These are phyloP conservation scores for Russula vinacea DNA, from an alignment of 768 basidiomycete genomes.

Conservation along the genomic window DNA sequence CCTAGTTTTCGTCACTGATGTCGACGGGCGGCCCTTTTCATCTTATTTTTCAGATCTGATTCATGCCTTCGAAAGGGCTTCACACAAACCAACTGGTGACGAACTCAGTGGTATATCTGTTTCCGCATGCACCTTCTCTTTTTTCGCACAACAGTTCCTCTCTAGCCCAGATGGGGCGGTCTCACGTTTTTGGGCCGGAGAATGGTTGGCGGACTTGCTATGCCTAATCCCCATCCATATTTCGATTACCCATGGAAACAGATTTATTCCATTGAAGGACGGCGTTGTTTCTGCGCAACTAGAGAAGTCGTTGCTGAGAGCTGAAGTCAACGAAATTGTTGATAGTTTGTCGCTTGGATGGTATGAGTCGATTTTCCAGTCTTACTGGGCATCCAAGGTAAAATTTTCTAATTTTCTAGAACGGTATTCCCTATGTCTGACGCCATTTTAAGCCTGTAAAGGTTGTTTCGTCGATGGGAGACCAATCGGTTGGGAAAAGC, in stretches of 20 bases:
- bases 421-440: background rate
- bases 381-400: constrained; percentile 59
- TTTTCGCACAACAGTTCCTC: constrained; percentile 31
- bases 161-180: constrained; percentile 27
- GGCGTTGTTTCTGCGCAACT: constrained; percentile 49
- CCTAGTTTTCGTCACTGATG: constrained; percentile 47
- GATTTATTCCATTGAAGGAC: constrained; percentile 63
- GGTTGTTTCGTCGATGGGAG: constrained; percentile 68
- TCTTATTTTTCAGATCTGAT: constrained; percentile 49
- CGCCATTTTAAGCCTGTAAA: constrained; percentile 49
- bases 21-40: constrained; percentile 38
- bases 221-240: constrained; percentile 66
- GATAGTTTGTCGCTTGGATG: constrained; percentile 57
- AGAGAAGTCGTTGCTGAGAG: constrained; percentile 57
- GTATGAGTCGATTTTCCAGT: constrained; percentile 64
- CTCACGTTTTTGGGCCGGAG: constrained; percentile 49
- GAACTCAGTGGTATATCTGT: constrained; percentile 42
- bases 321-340: constrained; percentile 57
- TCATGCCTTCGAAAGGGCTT: constrained; percentile 45
- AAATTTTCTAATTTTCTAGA: background rate
- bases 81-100: constrained; percentile 52
- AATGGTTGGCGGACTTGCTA: constrained; percentile 60
- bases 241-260: constrained; percentile 56
- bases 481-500: constrained; percentile 64
- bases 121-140: constrained; percentile 35